Base-by-base conservation (phyloP, 2,329 filamentous ascomycete species). In the Capronia epimyces region DNA sequence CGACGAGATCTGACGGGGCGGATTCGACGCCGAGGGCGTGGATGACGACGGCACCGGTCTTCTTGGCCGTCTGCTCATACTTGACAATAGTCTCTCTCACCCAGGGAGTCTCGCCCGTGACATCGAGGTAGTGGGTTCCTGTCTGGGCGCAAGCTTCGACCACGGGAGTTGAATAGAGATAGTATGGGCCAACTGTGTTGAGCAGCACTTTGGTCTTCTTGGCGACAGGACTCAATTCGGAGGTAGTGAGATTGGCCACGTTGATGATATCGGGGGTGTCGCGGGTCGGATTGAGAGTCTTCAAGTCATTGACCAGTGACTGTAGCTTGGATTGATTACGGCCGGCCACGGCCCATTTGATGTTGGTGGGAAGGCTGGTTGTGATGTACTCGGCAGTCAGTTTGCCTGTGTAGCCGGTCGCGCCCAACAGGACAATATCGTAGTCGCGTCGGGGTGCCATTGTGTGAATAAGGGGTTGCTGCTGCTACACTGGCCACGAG, bases 291-390 rank as follows among this genome's bases (percentile, higher is more conserved):
- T 86, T 86, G 52, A 86, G 63, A 50, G 71, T 65, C 61, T 82
- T 81, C 65, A 90, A 77, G 48, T 87, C 81, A 46, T 81, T 73
- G 6, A 82, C 80, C 9, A 96, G 69, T 34, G 71, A 70, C 59
- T 85, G 78, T 3, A 97, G 77, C 67, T 95, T 95, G 43, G 75
- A 72, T 43, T 77, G 72, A n/a, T 87, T 90, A 21, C 90, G 85
- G 24, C 90, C 90, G 40, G 89, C 87, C 49, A 96, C 75, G 12
- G 88, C 90, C 90, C 90, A 96, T 72, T 82, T 89, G 55, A 95
- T 68, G 65, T 88, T 80, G 15, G 85, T 87, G 0, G 89, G 86
- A 1, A 89, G 74, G 58, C 80, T 71, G 12, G 76, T 76, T 46
- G 82, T 76, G 62, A 95, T 84, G 67, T 93, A 82, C 66, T 94